Evolutionary conservation across 2,329 filamentous ascomycete genomes (phyloP), one percentile per base, ranked within the genome.

Genomic region (Colletotrichum somersetense): DNA sequence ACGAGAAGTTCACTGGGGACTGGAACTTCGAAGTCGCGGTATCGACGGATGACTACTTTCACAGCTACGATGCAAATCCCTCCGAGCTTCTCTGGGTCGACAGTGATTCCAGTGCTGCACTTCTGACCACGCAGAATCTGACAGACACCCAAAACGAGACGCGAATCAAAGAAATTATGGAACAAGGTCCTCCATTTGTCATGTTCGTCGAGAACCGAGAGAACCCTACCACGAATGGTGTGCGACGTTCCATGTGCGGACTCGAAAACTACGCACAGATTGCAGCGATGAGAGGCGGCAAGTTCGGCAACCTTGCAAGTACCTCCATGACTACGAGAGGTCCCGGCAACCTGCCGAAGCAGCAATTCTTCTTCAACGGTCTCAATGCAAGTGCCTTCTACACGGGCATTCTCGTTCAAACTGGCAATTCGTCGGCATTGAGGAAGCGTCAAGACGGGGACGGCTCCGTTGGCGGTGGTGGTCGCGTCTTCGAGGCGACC

Each of bases 11-110:
- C 73, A 81, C 85, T 0, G 92, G 92, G 2, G 84, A 85, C 5
- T 99, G 94, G 85, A 93, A 91, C 72, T 95, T 95, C 76, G 87
- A 97, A 77, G 83, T 99, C 30, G 94, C 94, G 1, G 93, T 89
- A 6, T 98, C 95, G 1, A 90, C 91, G n/a, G 92, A 97, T 76
- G 88, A 85, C 1, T 92, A 88, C 72, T 98, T 93, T 79, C 92
- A 97, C 81, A 86, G 83, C 46, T 93, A 89, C 76, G 84, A 89
- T 75, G 81, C 87, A 74, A 79, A 83, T 16, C 77, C 80, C 1
- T 73, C 89, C 0, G 88, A 91, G 74, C 85, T 98, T 10, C 89
- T 91, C 76, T 92, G 95, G 82, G 90, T 98, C 64, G 96, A 98
- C 78, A 94, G 93, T 33, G 96, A 98, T 80, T 91, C 89, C 55